These are phyloP conservation scores for Suillus spraguei DNA, from an alignment of 768 basidiomycete species.

Conservation along the genomic window DNA sequence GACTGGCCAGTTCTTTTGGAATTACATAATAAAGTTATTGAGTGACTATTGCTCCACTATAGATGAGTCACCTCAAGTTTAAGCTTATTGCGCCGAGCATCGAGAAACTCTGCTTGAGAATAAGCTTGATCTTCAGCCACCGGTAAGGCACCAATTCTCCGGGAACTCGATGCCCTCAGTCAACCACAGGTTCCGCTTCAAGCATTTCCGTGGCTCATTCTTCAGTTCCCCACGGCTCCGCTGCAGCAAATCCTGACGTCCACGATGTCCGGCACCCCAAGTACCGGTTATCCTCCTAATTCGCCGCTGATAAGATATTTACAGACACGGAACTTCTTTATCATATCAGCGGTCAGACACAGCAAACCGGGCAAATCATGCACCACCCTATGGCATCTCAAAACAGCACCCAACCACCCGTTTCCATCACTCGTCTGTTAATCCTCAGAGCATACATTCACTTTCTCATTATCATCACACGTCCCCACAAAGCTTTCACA, in stretches of 20 bases:
- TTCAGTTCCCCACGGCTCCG: not conserved
- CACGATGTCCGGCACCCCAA: not conserved
- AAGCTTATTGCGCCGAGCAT: too few relatives aligned
- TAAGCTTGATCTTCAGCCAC: constrained; percentile 12
- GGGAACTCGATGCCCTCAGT: constrained; percentile 6
- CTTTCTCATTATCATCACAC: constrained; percentile 1
- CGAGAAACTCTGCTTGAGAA: too few relatives aligned
- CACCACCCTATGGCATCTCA: not conserved
- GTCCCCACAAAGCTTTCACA: constrained; percentile 1
- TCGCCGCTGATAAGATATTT: not conserved
- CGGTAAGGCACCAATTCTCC: constrained; percentile 2
- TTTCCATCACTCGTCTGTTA: not conserved
- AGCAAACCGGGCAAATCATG: not conserved
- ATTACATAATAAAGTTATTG: too few relatives aligned
- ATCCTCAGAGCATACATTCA: not conserved
- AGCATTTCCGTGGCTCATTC: not conserved
- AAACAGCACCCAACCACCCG: not conserved
- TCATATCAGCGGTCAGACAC: not conserved
- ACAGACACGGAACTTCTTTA: not conserved
- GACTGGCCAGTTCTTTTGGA: too few relatives aligned
- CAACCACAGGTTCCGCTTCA: constrained; percentile 5
- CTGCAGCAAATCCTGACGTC: not conserved
- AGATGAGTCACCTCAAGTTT: too few relatives aligned
- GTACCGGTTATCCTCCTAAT: not conserved
- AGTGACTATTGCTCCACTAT: too few relatives aligned